Evolutionary conservation across 2,329 filamentous ascomycete genomes (phyloP).

Genomic region (Aspergillus pseudoglaucus): DNA sequence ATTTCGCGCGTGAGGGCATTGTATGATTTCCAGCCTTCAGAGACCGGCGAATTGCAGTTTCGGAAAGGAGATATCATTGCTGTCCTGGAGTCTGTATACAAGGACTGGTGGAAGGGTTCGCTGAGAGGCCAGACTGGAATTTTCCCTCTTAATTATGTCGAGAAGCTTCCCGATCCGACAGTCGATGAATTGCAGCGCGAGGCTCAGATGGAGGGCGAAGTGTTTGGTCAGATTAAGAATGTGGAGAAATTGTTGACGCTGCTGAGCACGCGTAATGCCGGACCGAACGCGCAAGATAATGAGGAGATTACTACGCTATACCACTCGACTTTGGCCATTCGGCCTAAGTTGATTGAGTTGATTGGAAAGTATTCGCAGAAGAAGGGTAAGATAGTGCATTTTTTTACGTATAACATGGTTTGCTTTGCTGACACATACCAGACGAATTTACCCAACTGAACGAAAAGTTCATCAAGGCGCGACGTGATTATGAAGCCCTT

Average conservation of each 20-base stretch:
- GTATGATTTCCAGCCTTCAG: constrained; percentile 90
- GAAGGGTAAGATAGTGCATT: constrained; percentile 61
- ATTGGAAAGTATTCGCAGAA: constrained; percentile 99
- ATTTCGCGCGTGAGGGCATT: constrained; percentile 89
- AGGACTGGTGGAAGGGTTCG: constrained; percentile 99
- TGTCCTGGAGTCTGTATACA: constrained; percentile 94
- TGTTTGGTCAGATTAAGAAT: constrained; percentile 70
- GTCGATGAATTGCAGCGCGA: constrained; percentile 90
- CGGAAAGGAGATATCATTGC: constrained; percentile 96
- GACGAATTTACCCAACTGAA: constrained; percentile 98
- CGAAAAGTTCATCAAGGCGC: constrained; percentile 98
- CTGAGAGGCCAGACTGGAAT: constrained; percentile 92
- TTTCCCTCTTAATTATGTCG: constrained; percentile 96
- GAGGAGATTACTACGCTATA: constrained; percentile 92
- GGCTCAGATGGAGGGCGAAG: constrained; percentile 85
- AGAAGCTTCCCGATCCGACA: constrained; percentile 92
- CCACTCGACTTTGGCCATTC: constrained; percentile 86
- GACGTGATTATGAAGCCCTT: constrained; percentile 92
- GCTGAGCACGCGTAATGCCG: constrained; percentile 77
- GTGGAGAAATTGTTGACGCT: constrained; percentile 79
- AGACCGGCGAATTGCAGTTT: constrained; percentile 91
- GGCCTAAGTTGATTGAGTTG: constrained; percentile 93
- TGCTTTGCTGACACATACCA: constrained; percentile 32
- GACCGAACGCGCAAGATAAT: constrained; percentile 79
- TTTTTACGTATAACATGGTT: not conserved